Percentiles rank a stretch among this genome's conserved stretches.
phyloP scores from a whole-genome alignment of 495 filamentous ascomycete species.

The Filosporella fistucella region DNA sequence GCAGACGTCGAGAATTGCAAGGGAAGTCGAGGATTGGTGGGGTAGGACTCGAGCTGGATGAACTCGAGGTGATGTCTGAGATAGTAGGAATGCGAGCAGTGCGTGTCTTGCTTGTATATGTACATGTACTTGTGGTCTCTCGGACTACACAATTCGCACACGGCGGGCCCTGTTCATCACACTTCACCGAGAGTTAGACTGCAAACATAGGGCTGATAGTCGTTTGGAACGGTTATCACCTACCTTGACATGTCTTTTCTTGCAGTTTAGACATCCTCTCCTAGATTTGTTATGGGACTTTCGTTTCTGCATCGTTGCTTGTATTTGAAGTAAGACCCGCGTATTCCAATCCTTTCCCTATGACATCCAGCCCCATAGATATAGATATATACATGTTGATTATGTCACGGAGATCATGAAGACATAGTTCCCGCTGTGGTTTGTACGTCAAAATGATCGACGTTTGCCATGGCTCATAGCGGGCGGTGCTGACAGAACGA shows the following conservation, averaged over 20 bases:
- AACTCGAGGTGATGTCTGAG: slow-evolving; percentile 10
- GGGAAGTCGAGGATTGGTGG: neutral
- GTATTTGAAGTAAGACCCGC: too few relatives aligned
- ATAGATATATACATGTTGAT: too few relatives aligned
- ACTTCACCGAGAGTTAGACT: slow-evolving; percentile 11
- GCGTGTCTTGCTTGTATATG: slow-evolving; percentile 1
- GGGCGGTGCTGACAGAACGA: too few relatives aligned
- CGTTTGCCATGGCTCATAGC: too few relatives aligned
- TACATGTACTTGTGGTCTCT: slow-evolving; percentile 27
- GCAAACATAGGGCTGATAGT: neutral
- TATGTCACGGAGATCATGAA: too few relatives aligned
- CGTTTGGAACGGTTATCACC: neutral
- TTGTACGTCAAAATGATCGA: too few relatives aligned
- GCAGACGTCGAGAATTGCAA: slow-evolving; percentile 20
- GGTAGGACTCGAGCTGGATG: too few relatives aligned
- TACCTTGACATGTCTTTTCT: slow-evolving; percentile 34
- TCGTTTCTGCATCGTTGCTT: slow-evolving; percentile 27
- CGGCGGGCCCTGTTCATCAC: slow-evolving; percentile 31
- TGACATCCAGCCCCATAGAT: too few relatives aligned
- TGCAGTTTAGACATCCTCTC: slow-evolving; percentile 33
- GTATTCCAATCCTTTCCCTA: too few relatives aligned
- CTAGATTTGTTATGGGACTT: slow-evolving; percentile 34
- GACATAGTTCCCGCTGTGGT: too few relatives aligned
- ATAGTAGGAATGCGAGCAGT: neutral
- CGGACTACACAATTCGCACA: slow-evolving; percentile 32